phyloP scores from a whole-genome alignment of 2,329 filamentous ascomycete genomes.

The Knoxdaviesia capensis region DNA sequence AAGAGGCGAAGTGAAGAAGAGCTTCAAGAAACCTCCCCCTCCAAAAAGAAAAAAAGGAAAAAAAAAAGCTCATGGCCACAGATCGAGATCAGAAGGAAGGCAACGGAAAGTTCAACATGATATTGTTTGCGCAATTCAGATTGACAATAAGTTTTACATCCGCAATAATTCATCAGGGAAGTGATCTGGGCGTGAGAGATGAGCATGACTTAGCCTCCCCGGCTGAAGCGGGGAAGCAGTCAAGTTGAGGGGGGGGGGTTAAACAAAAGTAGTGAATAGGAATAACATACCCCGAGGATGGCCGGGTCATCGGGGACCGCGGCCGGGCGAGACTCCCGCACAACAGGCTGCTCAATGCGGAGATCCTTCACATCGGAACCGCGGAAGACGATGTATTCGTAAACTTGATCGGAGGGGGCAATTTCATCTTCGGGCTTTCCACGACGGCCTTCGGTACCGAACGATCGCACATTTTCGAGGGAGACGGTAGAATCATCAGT shows the following conservation, averaged over 20 bases:
- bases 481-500: slow-evolving; percentile 93
- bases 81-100: slow-evolving; percentile 84
- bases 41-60: neutral
- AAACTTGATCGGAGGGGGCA: slow-evolving; percentile 65
- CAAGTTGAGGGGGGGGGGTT: slow-evolving; percentile 5
- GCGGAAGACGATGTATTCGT: slow-evolving; percentile 97
- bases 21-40: too few relatives aligned
- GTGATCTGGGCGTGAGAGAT: neutral
- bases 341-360: slow-evolving; percentile 68
- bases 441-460: slow-evolving; percentile 80
- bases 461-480: slow-evolving; percentile 87
- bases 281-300: slow-evolving; percentile 80
- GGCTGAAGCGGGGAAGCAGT: slow-evolving; percentile 11
- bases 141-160: slow-evolving; percentile 74
- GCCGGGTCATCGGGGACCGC: slow-evolving; percentile 85
- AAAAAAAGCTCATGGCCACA: too few relatives aligned
- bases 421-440: slow-evolving; percentile 65
- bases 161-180: slow-evolving; percentile 81
- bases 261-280: slow-evolving; percentile 2
- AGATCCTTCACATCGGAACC: slow-evolving; percentile 98
- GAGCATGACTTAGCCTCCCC: too few relatives aligned
- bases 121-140: slow-evolving; percentile 86
- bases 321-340: slow-evolving; percentile 54
- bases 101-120: slow-evolving; percentile 96
- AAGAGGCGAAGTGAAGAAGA: too few relatives aligned